A percentile compares a stretch with the other conserved stretches of the same genome.
Evolutionary conservation across 768 basidiomycete species (phyloP).

Genomic region (Cantharellus anzutake): DNA sequence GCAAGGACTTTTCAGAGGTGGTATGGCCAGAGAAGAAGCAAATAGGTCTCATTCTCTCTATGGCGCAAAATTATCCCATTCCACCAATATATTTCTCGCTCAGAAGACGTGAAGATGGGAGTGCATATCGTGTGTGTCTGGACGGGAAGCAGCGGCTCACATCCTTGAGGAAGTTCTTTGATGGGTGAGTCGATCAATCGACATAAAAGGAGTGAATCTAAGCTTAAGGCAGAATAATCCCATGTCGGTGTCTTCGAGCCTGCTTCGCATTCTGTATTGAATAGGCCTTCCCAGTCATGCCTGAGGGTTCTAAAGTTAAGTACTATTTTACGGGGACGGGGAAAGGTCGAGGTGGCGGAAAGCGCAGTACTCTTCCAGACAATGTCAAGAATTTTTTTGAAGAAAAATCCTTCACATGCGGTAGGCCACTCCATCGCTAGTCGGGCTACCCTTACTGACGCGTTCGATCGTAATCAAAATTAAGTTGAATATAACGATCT

Average conservation of each 20-base stretch:
- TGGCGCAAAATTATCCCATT: slow-evolving; percentile 21
- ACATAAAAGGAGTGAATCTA: slow-evolving; percentile 24
- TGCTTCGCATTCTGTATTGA: neutral
- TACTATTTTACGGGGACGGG: slow-evolving; percentile 28
- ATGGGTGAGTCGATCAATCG: slow-evolving; percentile 23
- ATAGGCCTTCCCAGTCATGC: neutral
- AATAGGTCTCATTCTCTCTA: slow-evolving; percentile 54
- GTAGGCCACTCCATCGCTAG: neutral
- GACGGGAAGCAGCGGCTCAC: slow-evolving; percentile 72
- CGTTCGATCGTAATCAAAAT: neutral
- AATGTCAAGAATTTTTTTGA: slow-evolving; percentile 39
- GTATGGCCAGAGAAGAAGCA: slow-evolving; percentile 70
- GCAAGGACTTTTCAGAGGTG: slow-evolving; percentile 23
- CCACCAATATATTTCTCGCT: slow-evolving; percentile 1
- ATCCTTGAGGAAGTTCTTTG: slow-evolving; percentile 31
- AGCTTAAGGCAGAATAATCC: neutral
- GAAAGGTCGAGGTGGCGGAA: neutral
- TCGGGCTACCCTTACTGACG: neutral
- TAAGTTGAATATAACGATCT: slow-evolving; percentile 31
- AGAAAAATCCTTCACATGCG: slow-evolving; percentile 29
- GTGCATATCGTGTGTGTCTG: slow-evolving; percentile 22
- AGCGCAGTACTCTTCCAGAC: slow-evolving; percentile 27
- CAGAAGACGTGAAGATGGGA: slow-evolving; percentile 16
- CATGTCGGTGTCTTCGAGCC: neutral
- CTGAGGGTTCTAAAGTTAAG: slow-evolving; percentile 25